These are phyloP conservation scores for Fusarium tanahbumbuense DNA, from an alignment of 2,329 filamentous ascomycete species.

Conservation along the genomic window DNA sequence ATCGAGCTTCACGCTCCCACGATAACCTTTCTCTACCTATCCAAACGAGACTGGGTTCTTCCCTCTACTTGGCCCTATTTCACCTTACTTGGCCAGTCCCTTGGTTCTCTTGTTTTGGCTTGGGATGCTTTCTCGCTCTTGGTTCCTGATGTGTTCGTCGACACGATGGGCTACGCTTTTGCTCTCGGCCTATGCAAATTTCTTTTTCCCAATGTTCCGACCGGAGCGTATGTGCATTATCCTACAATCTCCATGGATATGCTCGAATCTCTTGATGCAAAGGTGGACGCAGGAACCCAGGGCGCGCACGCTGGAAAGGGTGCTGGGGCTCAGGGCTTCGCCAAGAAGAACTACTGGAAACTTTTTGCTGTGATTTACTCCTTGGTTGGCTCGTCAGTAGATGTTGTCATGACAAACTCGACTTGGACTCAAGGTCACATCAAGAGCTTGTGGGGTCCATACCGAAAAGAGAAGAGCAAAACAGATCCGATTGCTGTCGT, in stretches of 20 bases:
- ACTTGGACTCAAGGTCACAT: slow-evolving; percentile 93
- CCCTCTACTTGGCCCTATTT: slow-evolving; percentile 90
- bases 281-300: slow-evolving; percentile 66
- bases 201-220: slow-evolving; percentile 83
- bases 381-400: slow-evolving; percentile 82
- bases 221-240: slow-evolving; percentile 95
- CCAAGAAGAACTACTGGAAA: slow-evolving; percentile 88
- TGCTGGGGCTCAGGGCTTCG: slow-evolving; percentile 73
- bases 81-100: slow-evolving; percentile 91
- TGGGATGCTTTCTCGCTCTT: slow-evolving; percentile 94
- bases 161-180: slow-evolving; percentile 99
- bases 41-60: slow-evolving; percentile 86
- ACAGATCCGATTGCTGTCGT: slow-evolving; percentile 75
- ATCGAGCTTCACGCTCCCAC: slow-evolving; percentile 87
- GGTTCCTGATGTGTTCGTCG: slow-evolving; percentile 92
- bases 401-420: slow-evolving; percentile 98
- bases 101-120: slow-evolving; percentile 87
- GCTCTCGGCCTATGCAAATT: slow-evolving; percentile 83
- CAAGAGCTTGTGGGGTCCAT: slow-evolving; percentile 78
- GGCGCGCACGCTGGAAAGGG: slow-evolving; percentile 89
- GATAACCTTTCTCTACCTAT: slow-evolving; percentile 89
- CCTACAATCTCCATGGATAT: slow-evolving; percentile 99
- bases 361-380: slow-evolving; percentile 86
- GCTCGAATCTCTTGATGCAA: slow-evolving; percentile 82
- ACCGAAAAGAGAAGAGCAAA: slow-evolving; percentile 59